Conservation (phyloP, 2,329 filamentous ascomycete genomes). For the Truncatella angustata region DNA sequence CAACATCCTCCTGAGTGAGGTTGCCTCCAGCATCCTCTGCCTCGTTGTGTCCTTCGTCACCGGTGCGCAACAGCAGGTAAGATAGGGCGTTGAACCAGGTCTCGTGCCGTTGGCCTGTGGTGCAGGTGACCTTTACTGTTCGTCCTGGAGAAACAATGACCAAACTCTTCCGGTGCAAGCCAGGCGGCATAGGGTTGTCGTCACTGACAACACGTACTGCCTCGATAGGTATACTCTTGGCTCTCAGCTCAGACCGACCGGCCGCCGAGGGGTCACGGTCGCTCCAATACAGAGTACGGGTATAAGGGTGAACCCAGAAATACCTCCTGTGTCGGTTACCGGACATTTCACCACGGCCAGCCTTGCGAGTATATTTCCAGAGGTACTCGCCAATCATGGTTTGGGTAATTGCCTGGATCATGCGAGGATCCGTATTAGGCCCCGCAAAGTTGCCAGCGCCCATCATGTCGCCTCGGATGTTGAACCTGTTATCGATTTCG, state of each 20-base stretch:
- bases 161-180: slow-evolving; percentile 90
- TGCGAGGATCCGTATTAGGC: slow-evolving; percentile 82
- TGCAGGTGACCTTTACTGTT: slow-evolving; percentile 89
- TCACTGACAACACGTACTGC: slow-evolving; percentile 89
- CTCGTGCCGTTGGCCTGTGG: slow-evolving; percentile 91
- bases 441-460: slow-evolving; percentile 56
- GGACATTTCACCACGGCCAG: slow-evolving; percentile 85
- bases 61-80: slow-evolving; percentile 81
- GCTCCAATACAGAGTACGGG: slow-evolving; percentile 94
- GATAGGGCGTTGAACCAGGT: slow-evolving; percentile 98
- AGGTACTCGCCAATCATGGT: slow-evolving; percentile 99
- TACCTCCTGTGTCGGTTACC: slow-evolving; percentile 89
- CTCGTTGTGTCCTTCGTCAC: slow-evolving; percentile 60
- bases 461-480: slow-evolving; percentile 63
- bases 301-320: slow-evolving; percentile 99
- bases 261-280: slow-evolving; percentile 80
- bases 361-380: slow-evolving; percentile 97
- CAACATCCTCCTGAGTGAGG: slow-evolving; percentile 61
- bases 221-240: slow-evolving; percentile 92
- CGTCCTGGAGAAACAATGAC: slow-evolving; percentile 87
- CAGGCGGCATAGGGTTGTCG: slow-evolving; percentile 92
- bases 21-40: slow-evolving; percentile 57
- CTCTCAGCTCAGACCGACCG: slow-evolving; percentile 70
- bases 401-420: slow-evolving; percentile 98
- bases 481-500: slow-evolving; percentile 88